Percentiles rank a stretch among this genome's conserved stretches.
Conservation (phyloP, 2,329 filamentous ascomycete genomes). For the Paracamarosporium sp. region DNA sequence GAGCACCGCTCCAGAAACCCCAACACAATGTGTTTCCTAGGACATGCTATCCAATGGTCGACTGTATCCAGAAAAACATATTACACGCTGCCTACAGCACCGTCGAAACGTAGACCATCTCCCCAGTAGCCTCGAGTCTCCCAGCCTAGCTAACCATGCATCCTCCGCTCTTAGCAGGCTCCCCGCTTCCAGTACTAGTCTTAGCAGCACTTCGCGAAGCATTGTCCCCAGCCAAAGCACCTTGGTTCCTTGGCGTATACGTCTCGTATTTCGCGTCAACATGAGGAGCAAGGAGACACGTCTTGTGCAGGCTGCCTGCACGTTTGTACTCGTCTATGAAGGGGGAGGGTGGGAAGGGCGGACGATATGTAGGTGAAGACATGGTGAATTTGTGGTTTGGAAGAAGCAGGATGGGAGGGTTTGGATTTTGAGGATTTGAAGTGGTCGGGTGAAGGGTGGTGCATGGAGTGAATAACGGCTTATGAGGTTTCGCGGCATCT, state of each 20-base stretch:
- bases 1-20: too few relatives aligned
- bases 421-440: too few relatives aligned
- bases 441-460: too few relatives aligned
- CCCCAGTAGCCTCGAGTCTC: too few relatives aligned
- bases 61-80: too few relatives aligned
- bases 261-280: neutral
- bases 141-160: neutral
- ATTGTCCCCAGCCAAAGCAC: too few relatives aligned
- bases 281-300: conserved; percentile 3
- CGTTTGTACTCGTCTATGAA: conserved; percentile 6
- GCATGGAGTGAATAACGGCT: too few relatives aligned
- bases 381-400: neutral
- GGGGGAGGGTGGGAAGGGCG: neutral
- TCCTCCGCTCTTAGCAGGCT: neutral
- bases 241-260: neutral
- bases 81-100: too few relatives aligned
- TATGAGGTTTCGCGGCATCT: too few relatives aligned
- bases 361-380: neutral
- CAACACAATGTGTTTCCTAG: too few relatives aligned
- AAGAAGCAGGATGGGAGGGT: neutral
- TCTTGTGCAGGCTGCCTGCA: neutral
- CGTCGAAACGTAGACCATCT: too few relatives aligned
- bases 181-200: neutral
- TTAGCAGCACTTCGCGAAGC: neutral
- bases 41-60: too few relatives aligned